Conservation (phyloP, 2,329 filamentous ascomycete genomes). For the Rasamsonia emersonii region DNA sequence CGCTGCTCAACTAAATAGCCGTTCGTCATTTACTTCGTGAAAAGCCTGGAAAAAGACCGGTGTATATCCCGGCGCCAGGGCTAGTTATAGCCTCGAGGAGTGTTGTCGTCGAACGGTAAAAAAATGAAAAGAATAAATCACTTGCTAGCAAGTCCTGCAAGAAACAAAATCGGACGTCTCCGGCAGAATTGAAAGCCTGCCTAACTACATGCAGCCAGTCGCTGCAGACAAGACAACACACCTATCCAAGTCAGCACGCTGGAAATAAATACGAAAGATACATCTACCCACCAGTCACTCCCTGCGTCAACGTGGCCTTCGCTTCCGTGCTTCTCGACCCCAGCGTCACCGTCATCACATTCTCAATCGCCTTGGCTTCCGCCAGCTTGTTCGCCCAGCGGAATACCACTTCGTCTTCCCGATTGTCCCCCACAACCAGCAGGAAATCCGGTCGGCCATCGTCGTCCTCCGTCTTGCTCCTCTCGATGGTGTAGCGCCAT, state of each 20-base stretch:
- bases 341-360: slow-evolving; percentile 78
- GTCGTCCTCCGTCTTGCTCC: slow-evolving; percentile 34
- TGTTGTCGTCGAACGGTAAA: too few relatives aligned
- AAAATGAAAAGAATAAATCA: too few relatives aligned
- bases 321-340: slow-evolving; percentile 85
- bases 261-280: slow-evolving; percentile 3
- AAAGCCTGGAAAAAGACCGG: too few relatives aligned
- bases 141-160: too few relatives aligned
- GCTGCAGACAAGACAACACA: slow-evolving; percentile 46
- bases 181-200: too few relatives aligned
- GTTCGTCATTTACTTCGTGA: too few relatives aligned
- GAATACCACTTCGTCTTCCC: slow-evolving; percentile 90
- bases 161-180: too few relatives aligned
- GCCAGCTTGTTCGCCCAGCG: slow-evolving; percentile 80
- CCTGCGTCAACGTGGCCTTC: slow-evolving; percentile 75
- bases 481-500: slow-evolving; percentile 56
- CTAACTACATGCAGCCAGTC: slow-evolving; percentile 30
- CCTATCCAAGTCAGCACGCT: slow-evolving; percentile 26
- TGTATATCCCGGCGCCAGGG: too few relatives aligned
- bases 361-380: slow-evolving; percentile 49
- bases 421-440: slow-evolving; percentile 80
- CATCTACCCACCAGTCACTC: slow-evolving; percentile 80
- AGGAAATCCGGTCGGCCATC: slow-evolving; percentile 63
- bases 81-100: too few relatives aligned
- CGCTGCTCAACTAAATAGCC: too few relatives aligned